A percentile compares a stretch with the other conserved stretches of the same genome.
These are phyloP conservation scores for Inonotus hispidus DNA, from an alignment of 1,284 basidiomycete genomes.

Conservation along the genomic window DNA sequence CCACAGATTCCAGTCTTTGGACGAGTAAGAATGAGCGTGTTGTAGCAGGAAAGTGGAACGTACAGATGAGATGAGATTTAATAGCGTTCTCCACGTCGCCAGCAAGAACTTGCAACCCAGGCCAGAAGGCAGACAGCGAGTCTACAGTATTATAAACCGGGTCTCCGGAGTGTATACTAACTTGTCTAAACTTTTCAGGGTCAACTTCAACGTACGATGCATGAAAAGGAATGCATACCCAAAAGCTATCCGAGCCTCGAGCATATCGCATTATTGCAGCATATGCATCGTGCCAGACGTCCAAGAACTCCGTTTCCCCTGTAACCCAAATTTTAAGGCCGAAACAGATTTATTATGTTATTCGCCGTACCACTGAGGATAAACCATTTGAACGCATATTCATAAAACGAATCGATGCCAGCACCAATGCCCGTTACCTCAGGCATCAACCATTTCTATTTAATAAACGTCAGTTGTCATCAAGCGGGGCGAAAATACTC, in stretches of 20 bases:
- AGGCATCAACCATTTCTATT: slow-evolving; percentile 33
- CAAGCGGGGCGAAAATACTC: not conserved
- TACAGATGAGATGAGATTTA: slow-evolving; percentile 78
- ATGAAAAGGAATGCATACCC: slow-evolving; percentile 46
- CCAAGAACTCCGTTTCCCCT: slow-evolving; percentile 85
- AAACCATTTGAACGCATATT: slow-evolving; percentile 88
- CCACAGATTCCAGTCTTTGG: slow-evolving; percentile 83
- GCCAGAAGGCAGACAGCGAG: slow-evolving; percentile 85
- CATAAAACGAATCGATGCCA: slow-evolving; percentile 91
- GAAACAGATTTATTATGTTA: too few species aligned
- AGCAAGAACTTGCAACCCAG: slow-evolving; percentile 81
- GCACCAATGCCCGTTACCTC: slow-evolving; percentile 82
- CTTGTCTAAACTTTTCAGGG: slow-evolving; percentile 60
- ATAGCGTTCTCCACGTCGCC: slow-evolving; percentile 89
- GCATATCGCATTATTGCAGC: slow-evolving; percentile 84
- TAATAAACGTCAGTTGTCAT: not conserved
- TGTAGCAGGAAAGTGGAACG: slow-evolving; percentile 26
- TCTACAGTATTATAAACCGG: slow-evolving; percentile 69
- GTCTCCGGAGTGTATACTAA: slow-evolving; percentile 76
- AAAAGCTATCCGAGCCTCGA: slow-evolving; percentile 78
- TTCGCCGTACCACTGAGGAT: slow-evolving; percentile 70
- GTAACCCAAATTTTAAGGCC: slow-evolving; percentile 19
- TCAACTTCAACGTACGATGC: not conserved
- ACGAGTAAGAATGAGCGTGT: not conserved
- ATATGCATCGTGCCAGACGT: slow-evolving; percentile 91